A percentile compares a stretch with the other conserved stretches of the same genome.
Evolutionary conservation across 352 stramenopile species (phyloP).

Genomic region (Pythium dissotocum): DNA sequence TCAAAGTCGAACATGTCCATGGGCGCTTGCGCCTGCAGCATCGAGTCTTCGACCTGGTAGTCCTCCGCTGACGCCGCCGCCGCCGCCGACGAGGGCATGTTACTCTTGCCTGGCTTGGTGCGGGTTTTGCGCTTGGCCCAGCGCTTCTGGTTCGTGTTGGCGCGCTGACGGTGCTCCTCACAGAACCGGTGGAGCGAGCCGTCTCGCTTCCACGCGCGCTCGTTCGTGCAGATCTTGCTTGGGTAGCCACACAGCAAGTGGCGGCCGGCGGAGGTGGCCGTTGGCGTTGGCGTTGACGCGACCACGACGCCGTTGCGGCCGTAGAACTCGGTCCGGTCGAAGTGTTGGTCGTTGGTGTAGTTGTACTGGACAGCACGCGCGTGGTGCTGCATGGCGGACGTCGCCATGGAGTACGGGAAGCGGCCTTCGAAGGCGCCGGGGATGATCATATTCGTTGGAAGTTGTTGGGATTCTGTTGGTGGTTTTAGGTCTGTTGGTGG

Average conservation of each 20-base stretch:
- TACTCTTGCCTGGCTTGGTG: slow-evolving; percentile 10
- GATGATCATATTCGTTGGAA: background rate
- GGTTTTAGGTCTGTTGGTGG: background rate
- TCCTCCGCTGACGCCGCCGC: background rate
- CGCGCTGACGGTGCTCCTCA: slow-evolving; percentile 27
- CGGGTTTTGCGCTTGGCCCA: slow-evolving; percentile 21
- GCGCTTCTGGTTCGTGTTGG: slow-evolving; percentile 34
- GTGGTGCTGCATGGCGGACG: background rate
- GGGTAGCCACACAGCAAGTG: slow-evolving; percentile 24
- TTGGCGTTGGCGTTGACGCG: background rate
- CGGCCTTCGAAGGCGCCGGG: background rate
- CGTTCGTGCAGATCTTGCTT: slow-evolving; percentile 25
- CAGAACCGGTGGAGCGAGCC: slow-evolving; percentile 16
- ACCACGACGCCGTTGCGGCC: background rate
- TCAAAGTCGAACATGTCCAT: slow-evolving; percentile 23
- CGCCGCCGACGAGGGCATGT: background rate
- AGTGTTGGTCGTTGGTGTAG: background rate
- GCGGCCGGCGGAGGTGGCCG: background rate
- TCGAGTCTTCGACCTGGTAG: slow-evolving; percentile 16
- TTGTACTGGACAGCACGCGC: background rate
- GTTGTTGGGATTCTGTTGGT: too few species aligned
- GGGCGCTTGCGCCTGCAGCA: slow-evolving; percentile 16
- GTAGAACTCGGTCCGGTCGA: background rate
- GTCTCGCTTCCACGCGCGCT: slow-evolving; percentile 16
- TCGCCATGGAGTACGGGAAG: background rate